Conservation (phyloP, 2,329 filamentous ascomycete genomes). For the Colletotrichum gloeosporioides region DNA sequence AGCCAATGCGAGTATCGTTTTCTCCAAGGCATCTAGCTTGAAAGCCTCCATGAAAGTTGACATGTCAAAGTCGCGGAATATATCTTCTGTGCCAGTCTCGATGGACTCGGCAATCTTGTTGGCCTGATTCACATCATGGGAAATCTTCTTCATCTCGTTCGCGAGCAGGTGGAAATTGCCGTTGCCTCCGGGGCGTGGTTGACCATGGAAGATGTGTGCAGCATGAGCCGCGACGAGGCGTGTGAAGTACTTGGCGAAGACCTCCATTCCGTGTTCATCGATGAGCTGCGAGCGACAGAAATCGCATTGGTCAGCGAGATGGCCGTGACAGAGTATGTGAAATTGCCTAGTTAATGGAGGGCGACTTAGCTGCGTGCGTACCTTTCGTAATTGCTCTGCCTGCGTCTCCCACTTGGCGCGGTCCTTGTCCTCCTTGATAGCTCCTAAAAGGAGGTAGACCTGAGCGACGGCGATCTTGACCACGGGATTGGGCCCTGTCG, state of each 20-base stretch:
- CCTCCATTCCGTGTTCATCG: slow-evolving; percentile 99
- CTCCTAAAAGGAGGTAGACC: slow-evolving; percentile 91
- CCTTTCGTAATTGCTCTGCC: slow-evolving; percentile 90
- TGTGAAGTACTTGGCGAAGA: slow-evolving; percentile 94
- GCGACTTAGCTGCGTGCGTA: slow-evolving; percentile 44
- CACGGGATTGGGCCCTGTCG: slow-evolving; percentile 70
- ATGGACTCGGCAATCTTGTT: slow-evolving; percentile 92
- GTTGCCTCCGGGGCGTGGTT: slow-evolving; percentile 75
- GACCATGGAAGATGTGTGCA: slow-evolving; percentile 84
- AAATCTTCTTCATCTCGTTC: slow-evolving; percentile 85
- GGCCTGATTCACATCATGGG: slow-evolving; percentile 80
- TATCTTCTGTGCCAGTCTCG: slow-evolving; percentile 87
- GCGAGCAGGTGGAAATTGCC: slow-evolving; percentile 85
- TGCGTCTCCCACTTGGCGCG: slow-evolving; percentile 91
- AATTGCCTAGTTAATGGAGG: not conserved
- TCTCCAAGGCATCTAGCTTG: slow-evolving; percentile 86
- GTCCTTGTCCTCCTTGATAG: slow-evolving; percentile 92
- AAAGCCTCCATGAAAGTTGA: slow-evolving; percentile 96
- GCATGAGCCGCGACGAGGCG: slow-evolving; percentile 92
- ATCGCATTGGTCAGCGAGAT: slow-evolving; percentile 13
- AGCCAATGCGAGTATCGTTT: slow-evolving; percentile 85
- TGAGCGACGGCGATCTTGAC: slow-evolving; percentile 95
- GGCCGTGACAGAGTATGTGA: not conserved
- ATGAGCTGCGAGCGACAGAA: slow-evolving; percentile 69
- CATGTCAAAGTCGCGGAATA: slow-evolving; percentile 97